These are phyloP conservation scores for Nicotiana otophora DNA, from an alignment of 257 asterid genomes.

Conservation along the genomic window DNA sequence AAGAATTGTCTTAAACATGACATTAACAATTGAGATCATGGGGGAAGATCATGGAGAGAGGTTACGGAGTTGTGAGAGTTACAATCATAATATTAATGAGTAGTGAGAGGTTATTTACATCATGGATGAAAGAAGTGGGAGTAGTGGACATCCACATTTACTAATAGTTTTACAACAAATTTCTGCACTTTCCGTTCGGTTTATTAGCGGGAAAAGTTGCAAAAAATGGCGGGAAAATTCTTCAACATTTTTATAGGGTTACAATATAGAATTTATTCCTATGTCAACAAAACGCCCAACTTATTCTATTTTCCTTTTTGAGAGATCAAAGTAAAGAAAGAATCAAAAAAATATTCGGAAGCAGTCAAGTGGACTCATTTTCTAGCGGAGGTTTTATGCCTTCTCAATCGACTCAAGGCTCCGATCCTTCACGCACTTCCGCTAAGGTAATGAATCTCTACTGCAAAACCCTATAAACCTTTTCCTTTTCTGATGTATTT, in stretches of 20 bases:
- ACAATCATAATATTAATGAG: too few relatives aligned
- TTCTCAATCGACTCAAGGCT: conserved; percentile 29
- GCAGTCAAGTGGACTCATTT: conserved; percentile 46
- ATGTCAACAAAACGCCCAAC: background rate
- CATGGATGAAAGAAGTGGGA: too few relatives aligned
- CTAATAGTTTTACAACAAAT: too few relatives aligned
- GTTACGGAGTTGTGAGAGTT: too few relatives aligned
- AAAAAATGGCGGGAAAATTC: too few relatives aligned
- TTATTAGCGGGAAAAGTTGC: background rate
- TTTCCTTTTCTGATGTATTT: background rate
- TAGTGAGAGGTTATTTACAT: too few relatives aligned
- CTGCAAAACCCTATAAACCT: background rate
- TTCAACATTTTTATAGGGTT: background rate
- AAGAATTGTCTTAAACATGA: too few relatives aligned
- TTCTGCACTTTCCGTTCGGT: background rate
- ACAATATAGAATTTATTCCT: background rate
- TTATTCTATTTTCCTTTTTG: background rate
- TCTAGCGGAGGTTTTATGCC: conserved; percentile 39
- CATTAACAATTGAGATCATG: too few relatives aligned
- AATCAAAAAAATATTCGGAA: conserved; percentile 38
- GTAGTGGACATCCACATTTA: too few relatives aligned
- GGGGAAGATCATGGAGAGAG: too few relatives aligned
- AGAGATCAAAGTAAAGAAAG: background rate
- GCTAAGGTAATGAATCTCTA: conserved; percentile 42
- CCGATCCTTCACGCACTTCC: conserved; percentile 44